These are phyloP conservation scores for Dactylonectria estremocensis DNA, from an alignment of 2,329 filamentous ascomycete species.

Conservation along the genomic window DNA sequence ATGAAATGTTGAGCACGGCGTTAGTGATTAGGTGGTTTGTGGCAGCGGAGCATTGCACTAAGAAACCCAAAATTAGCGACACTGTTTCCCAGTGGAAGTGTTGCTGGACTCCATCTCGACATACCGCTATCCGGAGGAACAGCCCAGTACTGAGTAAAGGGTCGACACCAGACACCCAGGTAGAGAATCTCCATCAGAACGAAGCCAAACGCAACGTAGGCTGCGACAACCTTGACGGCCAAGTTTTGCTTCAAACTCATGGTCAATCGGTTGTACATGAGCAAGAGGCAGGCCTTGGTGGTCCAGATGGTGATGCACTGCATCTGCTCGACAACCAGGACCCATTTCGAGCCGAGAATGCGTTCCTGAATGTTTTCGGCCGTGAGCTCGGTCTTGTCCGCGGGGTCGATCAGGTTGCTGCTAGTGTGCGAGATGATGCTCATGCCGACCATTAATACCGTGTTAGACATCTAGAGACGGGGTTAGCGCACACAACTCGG, in stretches of 20 bases:
- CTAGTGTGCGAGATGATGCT: constrained; percentile 70
- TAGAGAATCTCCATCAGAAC: constrained; percentile 67
- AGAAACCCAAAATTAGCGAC: constrained; percentile 26
- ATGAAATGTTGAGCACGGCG: constrained; percentile 72
- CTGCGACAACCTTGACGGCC: constrained; percentile 64
- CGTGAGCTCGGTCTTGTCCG: constrained; percentile 62
- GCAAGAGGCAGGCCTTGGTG: constrained; percentile 70
- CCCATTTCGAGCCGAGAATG: constrained; percentile 71
- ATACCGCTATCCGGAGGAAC: constrained; percentile 66
- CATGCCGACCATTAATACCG: constrained; percentile 67
- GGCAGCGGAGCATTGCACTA: constrained; percentile 71
- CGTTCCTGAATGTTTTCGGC: constrained; percentile 59
- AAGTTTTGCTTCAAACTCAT: constrained; percentile 63
- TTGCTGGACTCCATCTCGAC: constrained; percentile 28
- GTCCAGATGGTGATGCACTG: constrained; percentile 73
- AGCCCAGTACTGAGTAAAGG: constrained; percentile 71
- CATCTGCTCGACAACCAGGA: constrained; percentile 73
- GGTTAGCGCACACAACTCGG: constrained; percentile 23
- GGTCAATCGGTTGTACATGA: constrained; percentile 71
- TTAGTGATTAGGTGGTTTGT: constrained; percentile 72
- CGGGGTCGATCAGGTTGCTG: constrained; percentile 71
- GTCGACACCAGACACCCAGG: constrained; percentile 68
- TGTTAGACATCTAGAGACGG: constrained; percentile 61
- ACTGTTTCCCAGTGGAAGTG: not conserved
- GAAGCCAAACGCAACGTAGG: constrained; percentile 63